These are phyloP conservation scores for Syzygium malaccense DNA, from an alignment of 441 rosid genomes.

Conservation along the genomic window DNA sequence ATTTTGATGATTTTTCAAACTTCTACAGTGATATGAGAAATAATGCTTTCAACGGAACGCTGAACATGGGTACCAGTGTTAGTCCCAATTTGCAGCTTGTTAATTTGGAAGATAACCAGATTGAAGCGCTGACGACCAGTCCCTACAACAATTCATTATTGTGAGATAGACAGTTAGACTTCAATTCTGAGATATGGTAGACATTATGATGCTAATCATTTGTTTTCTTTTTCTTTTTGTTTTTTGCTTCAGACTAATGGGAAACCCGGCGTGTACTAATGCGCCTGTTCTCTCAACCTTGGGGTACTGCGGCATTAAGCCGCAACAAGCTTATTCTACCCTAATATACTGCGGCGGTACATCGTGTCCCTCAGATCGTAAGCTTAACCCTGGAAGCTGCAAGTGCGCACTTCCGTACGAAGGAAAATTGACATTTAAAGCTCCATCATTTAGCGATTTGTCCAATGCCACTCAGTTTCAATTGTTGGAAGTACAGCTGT, in stretches of 20 bases:
- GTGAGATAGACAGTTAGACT: constrained; percentile 25
- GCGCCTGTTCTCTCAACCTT: constrained; percentile 44
- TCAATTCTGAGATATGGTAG: background rate
- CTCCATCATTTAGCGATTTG: constrained; percentile 64
- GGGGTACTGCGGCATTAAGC: constrained; percentile 55
- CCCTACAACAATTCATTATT: constrained; percentile 49
- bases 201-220: background rate
- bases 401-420: constrained; percentile 82
- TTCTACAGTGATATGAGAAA: constrained; percentile 60
- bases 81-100: constrained; percentile 58
- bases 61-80: constrained; percentile 50
- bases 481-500: constrained; percentile 65
- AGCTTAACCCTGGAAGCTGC: constrained; percentile 83
- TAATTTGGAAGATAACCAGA: constrained; percentile 76
- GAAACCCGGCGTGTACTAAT: constrained; percentile 69
- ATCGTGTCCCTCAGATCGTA: constrained; percentile 61
- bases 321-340: constrained; percentile 63
- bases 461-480: constrained; percentile 57
- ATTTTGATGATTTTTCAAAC: background rate
- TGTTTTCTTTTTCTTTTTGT: background rate
- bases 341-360: constrained; percentile 50
- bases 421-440: constrained; percentile 79
- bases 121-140: constrained; percentile 56
- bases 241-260: constrained; percentile 52
- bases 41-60: constrained; percentile 62